Base-by-base conservation (phyloP, 805 yeast genomes). In the Kazachstania martiniae region DNA sequence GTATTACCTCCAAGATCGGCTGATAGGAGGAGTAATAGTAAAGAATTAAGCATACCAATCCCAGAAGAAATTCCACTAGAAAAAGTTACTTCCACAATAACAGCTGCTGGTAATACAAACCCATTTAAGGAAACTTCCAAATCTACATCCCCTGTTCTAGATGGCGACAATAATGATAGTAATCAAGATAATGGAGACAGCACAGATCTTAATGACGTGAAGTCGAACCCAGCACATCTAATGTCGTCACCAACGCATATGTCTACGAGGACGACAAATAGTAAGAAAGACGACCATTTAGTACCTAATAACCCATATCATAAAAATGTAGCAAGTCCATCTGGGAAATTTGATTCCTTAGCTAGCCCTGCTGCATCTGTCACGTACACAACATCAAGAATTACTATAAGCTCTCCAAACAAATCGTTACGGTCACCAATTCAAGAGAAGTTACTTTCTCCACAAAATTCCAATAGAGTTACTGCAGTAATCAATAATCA, bases 1-100 rank as follows among this genome's bases (percentile, higher is more conserved):
- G 42, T 37, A 4, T 43, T 54, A 12, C 68, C 68, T 7, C 62
- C 65, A 21, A 49, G 68, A 34, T 63, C 68, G 1, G 58, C 59
- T 0, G 61, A 62, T 19, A 56, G 67, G 32, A 40, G 39, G 25
- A 41, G 33, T 14, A 41, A 47, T 19, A 31, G 39, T 7, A 51
- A 49, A 17, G 44, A 47, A 28, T 23, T 41, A 25, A 29, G 31
- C 14, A 35, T 43, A 13, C 38, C 41, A 9, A 34, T 26, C 29
- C 42, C 38, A 10, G 13, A n/a, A 7, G n/a, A 23, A n/a, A 23
- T 6, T 8, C 22, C 22, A 8, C 8, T 8, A 19, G 8, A 8
- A 19, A 19, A 10, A 8, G 8, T 19, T 10, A 10, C 8, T 8
- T 8, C 9, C 22, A 8, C 22, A 19, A 19, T 19, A 8, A 10